Conservation (phyloP, 2,329 filamentous ascomycete genomes). For the Aplosporella prunicola region DNA sequence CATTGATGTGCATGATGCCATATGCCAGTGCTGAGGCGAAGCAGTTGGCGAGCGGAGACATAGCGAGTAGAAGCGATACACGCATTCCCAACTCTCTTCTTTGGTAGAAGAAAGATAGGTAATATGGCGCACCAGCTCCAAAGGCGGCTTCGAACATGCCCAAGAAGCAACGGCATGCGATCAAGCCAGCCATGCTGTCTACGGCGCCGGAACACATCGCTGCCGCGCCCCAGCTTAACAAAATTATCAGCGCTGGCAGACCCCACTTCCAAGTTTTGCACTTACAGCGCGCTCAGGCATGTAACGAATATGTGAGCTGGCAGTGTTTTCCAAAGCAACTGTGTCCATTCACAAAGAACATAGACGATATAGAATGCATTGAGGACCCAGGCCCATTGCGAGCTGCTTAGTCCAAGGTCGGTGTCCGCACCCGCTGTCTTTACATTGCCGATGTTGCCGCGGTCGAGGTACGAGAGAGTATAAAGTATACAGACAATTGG, state of each 20-base stretch:
- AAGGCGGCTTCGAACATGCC: constrained; percentile 21
- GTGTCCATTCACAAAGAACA: constrained; percentile 32
- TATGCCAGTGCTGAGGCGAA: constrained; percentile 28
- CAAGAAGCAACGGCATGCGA: constrained; percentile 14
- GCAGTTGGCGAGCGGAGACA: constrained; percentile 25
- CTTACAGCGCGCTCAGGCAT: constrained; percentile 14
- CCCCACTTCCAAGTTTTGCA: background rate
- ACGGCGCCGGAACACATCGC: constrained; percentile 12
- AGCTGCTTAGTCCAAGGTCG: constrained; percentile 31
- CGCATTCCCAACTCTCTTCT: constrained; percentile 24
- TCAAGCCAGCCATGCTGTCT: constrained; percentile 3
- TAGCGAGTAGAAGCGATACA: constrained; percentile 19
- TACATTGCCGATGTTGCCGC: constrained; percentile 33
- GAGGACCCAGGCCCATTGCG: constrained; percentile 51
- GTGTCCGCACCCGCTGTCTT: constrained; percentile 22
- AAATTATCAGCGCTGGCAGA: background rate
- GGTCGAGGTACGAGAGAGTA: constrained; percentile 20
- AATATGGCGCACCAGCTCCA: constrained; percentile 17
- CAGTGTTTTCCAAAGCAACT: constrained; percentile 17
- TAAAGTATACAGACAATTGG: constrained; percentile 21
- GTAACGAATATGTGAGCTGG: constrained; percentile 17
- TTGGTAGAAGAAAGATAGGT: constrained; percentile 27
- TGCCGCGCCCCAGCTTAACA: constrained; percentile 13
- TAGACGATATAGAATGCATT: constrained; percentile 50
- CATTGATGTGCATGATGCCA: constrained; percentile 22